Percentiles rank a stretch among this genome's conserved stretches.
phyloP scores from a whole-genome alignment of 1,139 yeast species.

The Candida sanyaensis region DNA sequence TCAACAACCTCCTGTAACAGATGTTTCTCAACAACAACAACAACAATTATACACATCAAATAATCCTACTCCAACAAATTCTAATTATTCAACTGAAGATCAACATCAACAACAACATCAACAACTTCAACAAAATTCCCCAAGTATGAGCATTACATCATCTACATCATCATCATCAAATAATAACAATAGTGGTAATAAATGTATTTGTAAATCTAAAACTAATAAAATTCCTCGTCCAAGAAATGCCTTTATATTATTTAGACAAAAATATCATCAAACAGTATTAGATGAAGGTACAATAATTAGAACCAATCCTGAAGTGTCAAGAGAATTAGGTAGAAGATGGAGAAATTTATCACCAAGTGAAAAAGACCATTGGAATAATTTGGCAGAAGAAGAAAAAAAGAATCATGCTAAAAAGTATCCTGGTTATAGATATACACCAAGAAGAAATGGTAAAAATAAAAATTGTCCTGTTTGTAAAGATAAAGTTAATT shows the following conservation, averaged over 20 bases:
- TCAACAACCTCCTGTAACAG: constrained; percentile 15
- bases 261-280: constrained; percentile 76
- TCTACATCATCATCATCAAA: background rate
- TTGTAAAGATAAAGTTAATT: constrained; percentile 48
- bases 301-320: constrained; percentile 74
- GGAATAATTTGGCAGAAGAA: constrained; percentile 83
- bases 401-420: constrained; percentile 81
- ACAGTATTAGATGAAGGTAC: constrained; percentile 62
- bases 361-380: constrained; percentile 69
- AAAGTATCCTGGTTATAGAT: constrained; percentile 81
- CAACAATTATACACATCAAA: constrained; percentile 36
- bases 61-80: constrained; percentile 38
- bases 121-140: constrained; percentile 2
- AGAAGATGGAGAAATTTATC: constrained; percentile 79
- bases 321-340: constrained; percentile 59
- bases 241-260: constrained; percentile 72
- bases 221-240: constrained; percentile 72
- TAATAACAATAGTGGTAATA: constrained; percentile 21
- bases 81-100: constrained; percentile 11
- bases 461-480: constrained; percentile 54
- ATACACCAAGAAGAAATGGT: constrained; percentile 54
- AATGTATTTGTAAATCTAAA: constrained; percentile 57
- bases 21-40: constrained; percentile 18
- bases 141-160: background rate
- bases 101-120: constrained; percentile 6